A percentile compares a stretch with the other conserved stretches of the same genome.
phyloP scores from a whole-genome alignment of 768 basidiomycete genomes.

The Tylopilus sp. region DNA sequence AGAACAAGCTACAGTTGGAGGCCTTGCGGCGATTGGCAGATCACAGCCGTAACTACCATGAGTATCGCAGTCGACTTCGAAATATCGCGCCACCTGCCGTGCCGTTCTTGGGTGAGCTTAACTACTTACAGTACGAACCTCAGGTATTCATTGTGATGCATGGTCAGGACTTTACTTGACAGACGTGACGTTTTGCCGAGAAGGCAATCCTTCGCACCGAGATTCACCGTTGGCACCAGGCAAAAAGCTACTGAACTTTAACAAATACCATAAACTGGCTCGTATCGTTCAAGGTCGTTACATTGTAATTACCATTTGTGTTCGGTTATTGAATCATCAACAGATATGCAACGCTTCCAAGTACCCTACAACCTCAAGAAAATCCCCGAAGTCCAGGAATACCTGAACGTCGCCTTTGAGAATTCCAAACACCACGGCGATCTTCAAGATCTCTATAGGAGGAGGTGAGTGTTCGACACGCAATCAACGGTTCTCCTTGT shows the following conservation, averaged over 20 bases:
- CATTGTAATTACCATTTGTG: background rate
- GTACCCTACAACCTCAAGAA: conserved; percentile 81
- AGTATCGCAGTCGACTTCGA: conserved; percentile 85
- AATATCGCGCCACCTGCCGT: conserved; percentile 90
- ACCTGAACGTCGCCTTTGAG: conserved; percentile 69
- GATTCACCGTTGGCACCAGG: conserved; percentile 71
- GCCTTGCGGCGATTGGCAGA: conserved; percentile 82
- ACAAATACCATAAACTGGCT: conserved; percentile 91
- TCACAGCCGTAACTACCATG: conserved; percentile 84
- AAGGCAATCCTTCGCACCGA: conserved; percentile 87
- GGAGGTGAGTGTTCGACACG: conserved; percentile 52
- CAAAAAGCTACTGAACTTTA: conserved; percentile 90
- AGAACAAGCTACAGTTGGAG: conserved; percentile 79
- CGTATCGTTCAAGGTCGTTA: conserved; percentile 73
- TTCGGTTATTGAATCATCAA: conserved; percentile 3
- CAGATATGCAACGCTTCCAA: conserved; percentile 93
- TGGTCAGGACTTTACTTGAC: conserved; percentile 76
- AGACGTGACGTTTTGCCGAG: conserved; percentile 92
- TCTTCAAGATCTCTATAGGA: conserved; percentile 79
- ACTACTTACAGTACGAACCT: background rate
- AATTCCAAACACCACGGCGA: conserved; percentile 76
- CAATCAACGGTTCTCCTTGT: background rate
- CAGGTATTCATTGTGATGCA: conserved; percentile 11
- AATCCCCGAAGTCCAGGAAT: conserved; percentile 86
- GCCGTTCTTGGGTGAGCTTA: conserved; percentile 80